These are phyloP conservation scores for Galerina sulciceps DNA, from an alignment of 768 basidiomycete genomes.

Conservation along the genomic window DNA sequence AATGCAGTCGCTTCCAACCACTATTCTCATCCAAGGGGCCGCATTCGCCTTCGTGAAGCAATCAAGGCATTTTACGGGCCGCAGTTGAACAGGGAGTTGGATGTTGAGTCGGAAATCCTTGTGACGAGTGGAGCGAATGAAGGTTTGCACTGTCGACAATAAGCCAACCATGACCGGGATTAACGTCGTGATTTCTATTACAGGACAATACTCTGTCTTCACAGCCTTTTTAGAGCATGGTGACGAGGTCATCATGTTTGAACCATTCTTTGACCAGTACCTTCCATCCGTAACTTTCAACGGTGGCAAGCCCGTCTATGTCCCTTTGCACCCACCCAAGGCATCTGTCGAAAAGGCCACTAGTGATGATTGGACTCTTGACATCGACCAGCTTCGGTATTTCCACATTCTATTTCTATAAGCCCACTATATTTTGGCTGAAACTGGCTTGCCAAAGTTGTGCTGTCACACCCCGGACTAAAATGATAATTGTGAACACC, in stretches of 20 bases:
- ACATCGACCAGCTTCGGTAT: slow-evolving; percentile 87
- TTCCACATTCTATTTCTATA: background rate
- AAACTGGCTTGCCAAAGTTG: slow-evolving; percentile 42
- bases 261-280: slow-evolving; percentile 98
- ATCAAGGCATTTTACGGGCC: slow-evolving; percentile 81
- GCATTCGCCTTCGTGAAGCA: slow-evolving; percentile 85
- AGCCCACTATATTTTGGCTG: background rate
- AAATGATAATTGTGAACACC: slow-evolving; percentile 95
- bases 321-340: slow-evolving; percentile 90
- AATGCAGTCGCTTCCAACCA: slow-evolving; percentile 70
- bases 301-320: slow-evolving; percentile 90
- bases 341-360: slow-evolving; percentile 47
- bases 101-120: slow-evolving; percentile 86
- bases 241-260: slow-evolving; percentile 98
- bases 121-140: slow-evolving; percentile 98
- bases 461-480: slow-evolving; percentile 87
- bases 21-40: slow-evolving; percentile 91
- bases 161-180: slow-evolving; percentile 8
- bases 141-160: slow-evolving; percentile 49
- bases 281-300: slow-evolving; percentile 93
- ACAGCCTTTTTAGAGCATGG: slow-evolving; percentile 89
- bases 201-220: slow-evolving; percentile 94
- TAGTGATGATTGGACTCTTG: slow-evolving; percentile 86
- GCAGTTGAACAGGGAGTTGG: slow-evolving; percentile 68
- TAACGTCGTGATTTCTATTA: slow-evolving; percentile 2